A percentile compares a stretch with the other conserved stretches of the same genome.
These are phyloP conservation scores for Cryptococcus sp. DNA, from an alignment of 1,284 basidiomycete species.

Conservation along the genomic window DNA sequence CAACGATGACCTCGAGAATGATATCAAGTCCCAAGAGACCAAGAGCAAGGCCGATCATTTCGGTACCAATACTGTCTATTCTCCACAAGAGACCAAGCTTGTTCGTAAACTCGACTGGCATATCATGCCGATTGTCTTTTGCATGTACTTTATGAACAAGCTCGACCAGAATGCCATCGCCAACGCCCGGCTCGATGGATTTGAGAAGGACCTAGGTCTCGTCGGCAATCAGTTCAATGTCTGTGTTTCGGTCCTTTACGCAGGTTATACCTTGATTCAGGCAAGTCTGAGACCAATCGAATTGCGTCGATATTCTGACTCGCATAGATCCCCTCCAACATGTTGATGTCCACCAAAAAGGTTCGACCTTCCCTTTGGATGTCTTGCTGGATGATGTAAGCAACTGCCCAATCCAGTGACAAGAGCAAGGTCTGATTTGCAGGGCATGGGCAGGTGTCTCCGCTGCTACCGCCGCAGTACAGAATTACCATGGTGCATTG, in stretches of 20 bases:
- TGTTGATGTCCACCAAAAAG: conserved; percentile 35
- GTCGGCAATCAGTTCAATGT: conserved; percentile 28
- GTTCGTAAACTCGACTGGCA: conserved; percentile 19
- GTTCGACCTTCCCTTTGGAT: conserved; percentile 21
- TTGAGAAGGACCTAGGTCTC: conserved; percentile 30
- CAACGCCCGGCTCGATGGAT: conserved; percentile 22
- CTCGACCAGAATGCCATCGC: conserved; percentile 25
- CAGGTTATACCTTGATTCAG: conserved; percentile 28
- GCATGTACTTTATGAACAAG: conserved; percentile 30
- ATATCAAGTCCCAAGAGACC: neutral
- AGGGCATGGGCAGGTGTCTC: conserved; percentile 3
- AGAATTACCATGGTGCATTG: conserved; percentile 11
- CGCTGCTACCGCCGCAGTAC: conserved; percentile 1
- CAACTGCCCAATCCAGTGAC: conserved; percentile 16
- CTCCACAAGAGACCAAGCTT: conserved; percentile 40
- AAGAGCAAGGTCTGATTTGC: conserved; percentile 9
- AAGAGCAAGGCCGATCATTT: conserved; percentile 2
- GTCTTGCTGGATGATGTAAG: too few species aligned
- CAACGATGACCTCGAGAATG: neutral
- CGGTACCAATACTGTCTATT: conserved; percentile 26
- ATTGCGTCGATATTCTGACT: conserved; percentile 35
- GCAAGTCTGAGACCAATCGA: conserved; percentile 2
- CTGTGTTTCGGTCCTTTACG: conserved; percentile 39
- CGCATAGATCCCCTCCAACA: conserved; percentile 39
- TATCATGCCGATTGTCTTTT: conserved; percentile 16